Evolutionary conservation across 495 filamentous ascomycete genomes (phyloP).

Genomic region (Penicillium lividum): DNA sequence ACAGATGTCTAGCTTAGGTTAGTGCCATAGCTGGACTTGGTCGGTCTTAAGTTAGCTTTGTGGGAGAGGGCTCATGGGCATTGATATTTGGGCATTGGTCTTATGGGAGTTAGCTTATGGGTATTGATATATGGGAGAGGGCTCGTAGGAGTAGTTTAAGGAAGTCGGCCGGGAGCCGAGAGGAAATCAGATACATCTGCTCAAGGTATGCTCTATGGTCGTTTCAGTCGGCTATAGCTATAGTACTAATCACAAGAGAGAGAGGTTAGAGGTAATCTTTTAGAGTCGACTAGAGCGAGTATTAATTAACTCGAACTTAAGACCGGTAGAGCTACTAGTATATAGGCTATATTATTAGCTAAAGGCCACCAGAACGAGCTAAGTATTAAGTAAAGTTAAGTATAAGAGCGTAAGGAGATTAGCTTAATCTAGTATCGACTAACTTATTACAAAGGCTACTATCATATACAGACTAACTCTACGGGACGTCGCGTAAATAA

Average conservation of each 20-base stretch:
- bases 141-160: not conserved
- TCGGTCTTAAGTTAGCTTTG: no score
- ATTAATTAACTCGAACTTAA: not conserved
- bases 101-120: not conserved
- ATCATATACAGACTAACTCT: not conserved
- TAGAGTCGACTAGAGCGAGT: constrained; percentile 1
- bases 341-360: no score
- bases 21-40: no score
- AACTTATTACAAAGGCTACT: not conserved
- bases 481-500: constrained; percentile 1
- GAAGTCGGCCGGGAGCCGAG: not conserved
- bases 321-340: not conserved
- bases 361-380: no score
- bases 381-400: no score
- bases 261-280: not conserved
- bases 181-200: constrained; percentile 2
- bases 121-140: no score
- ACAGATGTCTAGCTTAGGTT: no score
- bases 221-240: not conserved
- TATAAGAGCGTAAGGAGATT: not conserved
- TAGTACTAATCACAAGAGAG: not conserved
- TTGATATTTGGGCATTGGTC: not conserved
- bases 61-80: no score
- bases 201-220: not conserved
- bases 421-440: not conserved